Evolutionary conservation across 257 asterid species (phyloP), one percentile per base, ranked within the genome.

Genomic region (Fraxinus quadrangulata): DNA sequence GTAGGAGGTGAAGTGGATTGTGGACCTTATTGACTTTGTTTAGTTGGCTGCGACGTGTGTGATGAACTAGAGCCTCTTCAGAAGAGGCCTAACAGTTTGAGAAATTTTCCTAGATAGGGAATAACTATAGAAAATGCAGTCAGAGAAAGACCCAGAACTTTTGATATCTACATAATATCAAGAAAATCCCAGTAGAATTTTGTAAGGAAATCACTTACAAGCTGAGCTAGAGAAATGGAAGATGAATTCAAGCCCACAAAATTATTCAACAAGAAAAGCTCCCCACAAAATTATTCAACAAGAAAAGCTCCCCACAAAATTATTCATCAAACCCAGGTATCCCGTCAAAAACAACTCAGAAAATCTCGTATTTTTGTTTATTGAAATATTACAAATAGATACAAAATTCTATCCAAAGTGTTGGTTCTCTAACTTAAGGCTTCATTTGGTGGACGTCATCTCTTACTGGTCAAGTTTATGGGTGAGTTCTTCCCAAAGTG

Each of bases 251-350:
- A 85, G 77, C 93, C 96, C 78, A 82, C 2, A 30, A 30, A 1
- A 30, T 30, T 30, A 30, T 1, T 30, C 31, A 30, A 30, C 31
- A 30, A 30, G 0, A 26, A 26, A 30, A 30, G 31, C 2, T 1
- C 31, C 31, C n/a, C n/a, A n/a, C n/a, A n/a, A n/a, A n/a, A n/a
- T n/a, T n/a, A n/a, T n/a, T n/a, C n/a, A n/a, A n/a, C n/a, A n/a
- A n/a, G n/a, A n/a, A n/a, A n/a, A n/a, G n/a, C n/a, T n/a, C n/a
- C n/a, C n/a, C n/a, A n/a, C 80, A 77, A 90, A 93, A 83, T 93
- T 97, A 83, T 95, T 95, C 86, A 90, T 91, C 98, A 77, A 93
- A 81, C 37, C 99, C 98, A 80, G 92, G 93, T 76, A 93, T 93
- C 75, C 99, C 96, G 91, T 73, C 40, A 79, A 40, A 75, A 34